phyloP scores from a whole-genome alignment of 176 grass and related monocot genomes.

The Hordeum marinum region DNA sequence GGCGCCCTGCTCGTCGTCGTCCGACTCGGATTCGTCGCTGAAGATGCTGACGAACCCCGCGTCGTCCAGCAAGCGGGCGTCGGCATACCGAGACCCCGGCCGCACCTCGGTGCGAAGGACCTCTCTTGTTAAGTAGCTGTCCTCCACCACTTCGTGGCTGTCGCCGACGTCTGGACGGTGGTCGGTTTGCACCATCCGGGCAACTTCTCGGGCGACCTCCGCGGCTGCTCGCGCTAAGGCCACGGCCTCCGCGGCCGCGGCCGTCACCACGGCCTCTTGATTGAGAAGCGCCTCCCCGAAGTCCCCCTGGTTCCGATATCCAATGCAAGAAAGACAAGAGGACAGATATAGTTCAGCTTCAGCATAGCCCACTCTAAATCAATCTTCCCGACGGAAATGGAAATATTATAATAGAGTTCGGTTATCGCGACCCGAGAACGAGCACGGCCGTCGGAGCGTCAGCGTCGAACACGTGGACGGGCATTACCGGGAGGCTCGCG shows the following conservation, averaged over 20 bases:
- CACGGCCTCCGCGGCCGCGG: constrained; percentile 78
- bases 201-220: constrained; percentile 72
- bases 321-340: neutral
- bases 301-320: constrained; percentile 6
- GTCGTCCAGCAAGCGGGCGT: constrained; percentile 7
- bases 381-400: neutral
- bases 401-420: neutral
- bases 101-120: constrained; percentile 26
- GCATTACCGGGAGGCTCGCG: constrained; percentile 24
- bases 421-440: neutral
- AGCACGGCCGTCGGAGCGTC: neutral
- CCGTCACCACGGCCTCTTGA: constrained; percentile 62
- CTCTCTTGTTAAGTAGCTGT: constrained; percentile 15
- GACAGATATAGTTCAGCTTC: neutral
- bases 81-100: neutral
- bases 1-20: neutral
- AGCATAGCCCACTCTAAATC: neutral
- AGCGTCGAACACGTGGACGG: neutral
- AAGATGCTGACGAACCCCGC: constrained; percentile 33
- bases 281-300: constrained; percentile 56
- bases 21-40: constrained; percentile 30
- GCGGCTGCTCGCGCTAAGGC: constrained; percentile 81
- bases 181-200: constrained; percentile 35
- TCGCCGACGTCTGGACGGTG: neutral
- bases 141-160: neutral